Evolutionary conservation across 2,329 filamentous ascomycete genomes (phyloP).

Genomic region (Monilinia laxa): DNA sequence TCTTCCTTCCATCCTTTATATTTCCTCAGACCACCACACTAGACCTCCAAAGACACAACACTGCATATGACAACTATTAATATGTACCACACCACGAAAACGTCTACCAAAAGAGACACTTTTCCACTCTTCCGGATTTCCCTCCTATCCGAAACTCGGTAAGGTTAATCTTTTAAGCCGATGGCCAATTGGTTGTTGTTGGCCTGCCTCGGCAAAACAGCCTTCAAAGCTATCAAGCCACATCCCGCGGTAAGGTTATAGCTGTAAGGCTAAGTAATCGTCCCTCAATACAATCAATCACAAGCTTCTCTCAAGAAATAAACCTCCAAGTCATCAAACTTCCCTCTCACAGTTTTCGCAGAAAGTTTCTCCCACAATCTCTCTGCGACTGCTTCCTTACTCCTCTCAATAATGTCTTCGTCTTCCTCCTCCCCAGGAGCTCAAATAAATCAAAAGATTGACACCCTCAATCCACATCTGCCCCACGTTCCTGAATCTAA

Average conservation of each 20-base stretch:
- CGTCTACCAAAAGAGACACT: neutral
- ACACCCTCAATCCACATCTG: slow-evolving; percentile 36
- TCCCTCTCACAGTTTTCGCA: neutral
- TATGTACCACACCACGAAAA: neutral
- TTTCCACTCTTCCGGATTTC: slow-evolving; percentile 7
- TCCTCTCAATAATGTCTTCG: slow-evolving; percentile 18
- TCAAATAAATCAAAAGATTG: slow-evolving; percentile 36
- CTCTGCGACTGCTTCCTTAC: neutral
- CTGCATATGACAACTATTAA: neutral
- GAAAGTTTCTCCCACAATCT: neutral
- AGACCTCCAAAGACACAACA: neutral
- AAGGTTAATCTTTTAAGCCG: slow-evolving; percentile 13
- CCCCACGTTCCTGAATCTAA: slow-evolving; percentile 40
- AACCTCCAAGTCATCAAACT: neutral
- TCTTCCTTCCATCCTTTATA: neutral
- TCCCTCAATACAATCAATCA: slow-evolving; percentile 11
- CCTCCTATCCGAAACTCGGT: slow-evolving; percentile 14
- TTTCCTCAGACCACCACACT: neutral
- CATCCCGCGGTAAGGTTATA: neutral
- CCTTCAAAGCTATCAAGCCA: neutral
- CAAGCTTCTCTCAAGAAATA: slow-evolving; percentile 6
- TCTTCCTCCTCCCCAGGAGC: slow-evolving; percentile 28
- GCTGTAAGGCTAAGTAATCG: neutral
- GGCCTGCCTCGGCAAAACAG: slow-evolving; percentile 22
- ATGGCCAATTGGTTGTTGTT: slow-evolving; percentile 5